Percentiles rank a stretch among this genome's conserved stretches.
Evolutionary conservation across 208 protist species (phyloP).

Genomic region (Crithidia brevicula): DNA sequence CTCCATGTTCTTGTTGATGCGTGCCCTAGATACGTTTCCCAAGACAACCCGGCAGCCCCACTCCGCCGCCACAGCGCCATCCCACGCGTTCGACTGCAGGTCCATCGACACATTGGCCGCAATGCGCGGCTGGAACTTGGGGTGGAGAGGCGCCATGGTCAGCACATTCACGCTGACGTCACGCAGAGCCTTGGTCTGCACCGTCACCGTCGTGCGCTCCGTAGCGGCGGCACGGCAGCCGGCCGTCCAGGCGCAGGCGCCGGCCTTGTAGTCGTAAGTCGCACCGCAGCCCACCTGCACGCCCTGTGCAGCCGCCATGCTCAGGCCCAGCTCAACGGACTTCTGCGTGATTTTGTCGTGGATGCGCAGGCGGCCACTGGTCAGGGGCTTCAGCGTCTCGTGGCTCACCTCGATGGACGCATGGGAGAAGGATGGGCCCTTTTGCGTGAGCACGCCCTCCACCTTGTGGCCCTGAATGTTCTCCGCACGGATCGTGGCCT

Average conservation of each 20-base stretch:
- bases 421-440: constrained; percentile 41
- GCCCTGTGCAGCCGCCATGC: constrained; percentile 37
- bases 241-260: constrained; percentile 53
- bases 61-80: constrained; percentile 51
- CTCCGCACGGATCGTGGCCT: constrained; percentile 43
- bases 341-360: constrained; percentile 69
- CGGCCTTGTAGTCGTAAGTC: constrained; percentile 52
- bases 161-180: constrained; percentile 41
- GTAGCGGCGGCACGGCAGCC: constrained; percentile 42
- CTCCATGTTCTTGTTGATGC: constrained; percentile 53
- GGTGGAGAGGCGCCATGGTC: constrained; percentile 39
- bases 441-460: constrained; percentile 44
- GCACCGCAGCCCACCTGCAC: constrained; percentile 61
- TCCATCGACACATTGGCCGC: constrained; percentile 34
- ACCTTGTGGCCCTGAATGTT: constrained; percentile 50
- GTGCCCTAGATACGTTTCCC: constrained; percentile 63
- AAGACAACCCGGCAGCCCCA: constrained; percentile 46
- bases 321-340: constrained; percentile 54
- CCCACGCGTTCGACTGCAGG: constrained; percentile 21
- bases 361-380: constrained; percentile 36
- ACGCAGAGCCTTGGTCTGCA: constrained; percentile 50
- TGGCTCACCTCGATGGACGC: constrained; percentile 50
- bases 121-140: constrained; percentile 36
- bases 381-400: constrained; percentile 27
- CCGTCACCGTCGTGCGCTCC: constrained; percentile 33